A percentile compares a stretch with the other conserved stretches of the same genome.
Conservation (phyloP, 2,329 filamentous ascomycete genomes). For the Colletotrichum sp. region DNA sequence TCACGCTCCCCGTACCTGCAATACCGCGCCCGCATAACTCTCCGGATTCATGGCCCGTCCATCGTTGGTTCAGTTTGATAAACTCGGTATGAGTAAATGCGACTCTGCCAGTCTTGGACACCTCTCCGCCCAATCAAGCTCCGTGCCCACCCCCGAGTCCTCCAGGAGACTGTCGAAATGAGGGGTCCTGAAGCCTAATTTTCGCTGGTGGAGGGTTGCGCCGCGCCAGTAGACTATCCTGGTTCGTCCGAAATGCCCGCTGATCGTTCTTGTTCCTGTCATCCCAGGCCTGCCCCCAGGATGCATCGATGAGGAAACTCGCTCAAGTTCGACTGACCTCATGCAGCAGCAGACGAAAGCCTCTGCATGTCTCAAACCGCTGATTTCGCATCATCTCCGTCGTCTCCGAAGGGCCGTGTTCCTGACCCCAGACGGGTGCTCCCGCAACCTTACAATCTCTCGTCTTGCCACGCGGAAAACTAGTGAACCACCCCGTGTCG, state of each 20-base stretch:
- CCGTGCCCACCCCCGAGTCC: background rate
- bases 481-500: background rate
- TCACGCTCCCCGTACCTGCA: background rate
- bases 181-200: background rate
- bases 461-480: background rate
- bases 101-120: background rate
- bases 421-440: conserved; percentile 16
- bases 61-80: conserved; percentile 7
- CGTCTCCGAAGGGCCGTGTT: conserved; percentile 17
- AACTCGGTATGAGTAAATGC: background rate
- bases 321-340: background rate
- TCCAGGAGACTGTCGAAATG: background rate
- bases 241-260: conserved; percentile 4
- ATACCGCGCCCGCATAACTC: conserved; percentile 10
- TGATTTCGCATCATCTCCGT: background rate
- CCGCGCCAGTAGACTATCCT: background rate
- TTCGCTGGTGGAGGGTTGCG: background rate
- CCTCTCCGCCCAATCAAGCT: background rate
- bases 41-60: conserved; percentile 12
- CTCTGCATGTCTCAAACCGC: background rate
- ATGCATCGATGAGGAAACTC: background rate
- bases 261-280: conserved; percentile 8
- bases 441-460: background rate
- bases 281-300: background rate
- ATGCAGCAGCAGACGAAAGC: background rate